Evolutionary conservation across 176 grass and related monocot genomes (phyloP).

Genomic region (Aegilops longissima): DNA sequence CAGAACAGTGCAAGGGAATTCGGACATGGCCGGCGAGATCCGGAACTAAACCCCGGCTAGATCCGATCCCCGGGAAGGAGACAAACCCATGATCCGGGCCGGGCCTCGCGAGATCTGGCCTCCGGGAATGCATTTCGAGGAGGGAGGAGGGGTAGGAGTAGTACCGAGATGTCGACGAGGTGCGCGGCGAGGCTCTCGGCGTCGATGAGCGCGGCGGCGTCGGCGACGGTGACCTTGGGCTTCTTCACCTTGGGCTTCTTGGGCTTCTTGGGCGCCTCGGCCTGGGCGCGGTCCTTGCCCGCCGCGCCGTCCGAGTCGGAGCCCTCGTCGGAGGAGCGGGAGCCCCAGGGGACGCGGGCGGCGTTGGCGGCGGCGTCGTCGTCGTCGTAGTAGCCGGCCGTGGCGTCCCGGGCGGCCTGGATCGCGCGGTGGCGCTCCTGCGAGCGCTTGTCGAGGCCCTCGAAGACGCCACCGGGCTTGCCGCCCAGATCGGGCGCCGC

Average conservation of each 20-base stretch:
- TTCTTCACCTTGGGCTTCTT: constrained; percentile 96
- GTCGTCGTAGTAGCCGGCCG: constrained; percentile 32
- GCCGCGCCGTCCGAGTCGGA: constrained; percentile 43
- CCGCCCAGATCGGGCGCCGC: constrained; percentile 44
- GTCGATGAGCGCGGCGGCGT: constrained; percentile 78
- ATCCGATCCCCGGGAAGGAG: constrained; percentile 30
- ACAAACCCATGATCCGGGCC: constrained; percentile 30
- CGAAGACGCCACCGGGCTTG: constrained; percentile 57
- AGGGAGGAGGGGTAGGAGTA: no score
- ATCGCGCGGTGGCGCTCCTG: constrained; percentile 83
- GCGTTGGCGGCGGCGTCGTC: constrained; percentile 32
- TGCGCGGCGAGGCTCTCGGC: constrained; percentile 59
- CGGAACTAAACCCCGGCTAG: constrained; percentile 25
- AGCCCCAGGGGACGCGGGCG: background rate
- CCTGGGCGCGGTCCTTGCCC: constrained; percentile 27
- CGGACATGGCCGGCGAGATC: constrained; percentile 2
- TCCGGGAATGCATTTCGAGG: background rate
- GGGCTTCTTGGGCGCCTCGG: constrained; percentile 60
- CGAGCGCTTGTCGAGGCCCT: constrained; percentile 74
- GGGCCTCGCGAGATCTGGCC: constrained; percentile 28
- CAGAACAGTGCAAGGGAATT: constrained; percentile 19
- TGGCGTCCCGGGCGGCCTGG: constrained; percentile 48
- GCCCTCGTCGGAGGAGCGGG: constrained; percentile 60
- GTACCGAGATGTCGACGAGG: constrained; percentile 84
- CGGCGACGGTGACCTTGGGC: constrained; percentile 75